A percentile compares a stretch with the other conserved stretches of the same genome.
Conservation (phyloP, 1,284 basidiomycete species). For the Cryptococcus deneoformans region DNA sequence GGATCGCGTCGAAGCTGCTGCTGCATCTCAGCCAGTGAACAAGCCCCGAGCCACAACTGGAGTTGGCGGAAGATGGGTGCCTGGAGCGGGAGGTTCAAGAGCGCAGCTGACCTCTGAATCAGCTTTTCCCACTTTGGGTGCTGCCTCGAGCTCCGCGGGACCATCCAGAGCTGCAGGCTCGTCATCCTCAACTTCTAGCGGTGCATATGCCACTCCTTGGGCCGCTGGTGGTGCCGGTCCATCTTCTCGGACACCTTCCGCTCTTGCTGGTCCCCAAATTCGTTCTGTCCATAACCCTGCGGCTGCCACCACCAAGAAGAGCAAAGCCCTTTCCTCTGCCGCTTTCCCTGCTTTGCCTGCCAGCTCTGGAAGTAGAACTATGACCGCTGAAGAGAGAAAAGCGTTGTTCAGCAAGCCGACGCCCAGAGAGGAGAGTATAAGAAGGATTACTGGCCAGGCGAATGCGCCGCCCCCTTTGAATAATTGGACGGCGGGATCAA, state of each 20-base stretch:
- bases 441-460: not conserved
- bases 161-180: conserved; percentile 2
- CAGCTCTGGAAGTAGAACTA: conserved; percentile 41
- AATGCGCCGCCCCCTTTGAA: not conserved
- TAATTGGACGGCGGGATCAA: conserved; percentile 41
- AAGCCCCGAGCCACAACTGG: conserved; percentile 39
- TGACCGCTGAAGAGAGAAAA: conserved; percentile 39
- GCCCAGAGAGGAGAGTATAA: conserved; percentile 53
- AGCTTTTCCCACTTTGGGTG: conserved; percentile 40
- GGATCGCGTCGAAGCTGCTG: conserved; percentile 85
- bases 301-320: conserved; percentile 10
- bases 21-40: conserved; percentile 57
- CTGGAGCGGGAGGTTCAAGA: conserved; percentile 59
- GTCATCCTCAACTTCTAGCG: not conserved
- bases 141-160: not conserved
- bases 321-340: conserved; percentile 50
- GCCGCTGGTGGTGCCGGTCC: conserved; percentile 41
- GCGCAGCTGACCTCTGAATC: conserved; percentile 42
- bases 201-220: conserved; percentile 42
- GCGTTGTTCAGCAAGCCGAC: conserved; percentile 54
- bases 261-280: conserved; percentile 30
- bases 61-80: conserved; percentile 47
- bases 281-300: conserved; percentile 41
- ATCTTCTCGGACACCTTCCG: conserved; percentile 27
- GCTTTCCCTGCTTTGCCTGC: conserved; percentile 70